Conservation (phyloP, 192 early-diverging fungal genomes). For the Coemansia sp. region DNA sequence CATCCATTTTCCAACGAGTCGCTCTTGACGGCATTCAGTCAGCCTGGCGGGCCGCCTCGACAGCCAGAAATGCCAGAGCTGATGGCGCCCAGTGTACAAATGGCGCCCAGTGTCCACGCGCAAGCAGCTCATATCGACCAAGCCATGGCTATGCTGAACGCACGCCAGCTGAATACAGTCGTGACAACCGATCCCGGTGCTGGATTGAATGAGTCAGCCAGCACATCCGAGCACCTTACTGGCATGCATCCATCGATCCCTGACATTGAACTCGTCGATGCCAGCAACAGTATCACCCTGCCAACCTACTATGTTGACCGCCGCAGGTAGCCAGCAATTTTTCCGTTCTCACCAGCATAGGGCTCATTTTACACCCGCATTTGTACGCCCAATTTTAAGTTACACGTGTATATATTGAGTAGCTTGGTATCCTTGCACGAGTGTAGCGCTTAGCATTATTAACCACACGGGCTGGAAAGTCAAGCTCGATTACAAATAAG, state of each 20-base stretch:
- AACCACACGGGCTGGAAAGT: neutral
- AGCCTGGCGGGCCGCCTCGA: neutral
- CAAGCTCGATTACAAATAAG: neutral
- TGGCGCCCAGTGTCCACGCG: no score
- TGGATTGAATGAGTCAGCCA: neutral
- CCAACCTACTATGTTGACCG: slow-evolving; percentile 4
- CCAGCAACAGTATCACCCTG: slow-evolving; percentile 7
- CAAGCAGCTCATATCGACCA: neutral
- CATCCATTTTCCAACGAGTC: neutral
- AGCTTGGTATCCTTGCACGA: neutral
- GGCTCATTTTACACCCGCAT: neutral
- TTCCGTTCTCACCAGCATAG: neutral
- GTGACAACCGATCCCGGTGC: neutral
- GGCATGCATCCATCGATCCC: slow-evolving; percentile 20
- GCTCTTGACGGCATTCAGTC: neutral
- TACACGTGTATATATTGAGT: neutral
- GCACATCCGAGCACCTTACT: slow-evolving; percentile 3
- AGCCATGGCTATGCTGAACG: neutral
- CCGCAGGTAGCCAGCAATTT: slow-evolving; percentile 1
- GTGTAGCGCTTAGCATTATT: neutral
- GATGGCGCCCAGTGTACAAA: no score
- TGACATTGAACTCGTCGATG: slow-evolving; percentile 27
- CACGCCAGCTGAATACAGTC: neutral
- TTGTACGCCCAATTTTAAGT: no score
- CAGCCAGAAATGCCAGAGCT: neutral